phyloP scores from a whole-genome alignment of 441 rosid species.

The Gossypium davidsonii region DNA sequence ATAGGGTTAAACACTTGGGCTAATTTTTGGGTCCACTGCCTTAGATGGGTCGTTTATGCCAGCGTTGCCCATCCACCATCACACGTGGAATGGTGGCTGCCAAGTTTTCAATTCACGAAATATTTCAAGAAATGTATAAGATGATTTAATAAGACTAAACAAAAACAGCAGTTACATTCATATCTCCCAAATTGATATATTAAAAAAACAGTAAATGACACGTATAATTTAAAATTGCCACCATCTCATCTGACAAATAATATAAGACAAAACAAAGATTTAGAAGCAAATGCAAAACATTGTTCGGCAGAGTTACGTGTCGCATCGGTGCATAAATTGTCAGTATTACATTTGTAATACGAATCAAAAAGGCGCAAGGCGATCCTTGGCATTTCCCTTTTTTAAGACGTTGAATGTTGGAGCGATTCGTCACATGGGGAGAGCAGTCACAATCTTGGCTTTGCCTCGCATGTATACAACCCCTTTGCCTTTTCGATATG shows the following conservation, averaged over 20 bases:
- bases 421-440: not conserved
- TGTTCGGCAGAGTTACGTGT: not conserved
- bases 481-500: not conserved
- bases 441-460: not conserved
- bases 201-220: no score
- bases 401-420: not conserved
- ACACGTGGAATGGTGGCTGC: not conserved
- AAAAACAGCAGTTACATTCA: no score
- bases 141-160: no score
- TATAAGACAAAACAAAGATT: not conserved
- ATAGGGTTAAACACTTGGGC: not conserved
- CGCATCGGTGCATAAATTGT: not conserved
- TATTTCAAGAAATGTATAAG: no score
- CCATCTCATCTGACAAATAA: not conserved
- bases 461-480: not conserved
- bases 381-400: not conserved
- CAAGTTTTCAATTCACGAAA: no score
- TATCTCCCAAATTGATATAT: no score
- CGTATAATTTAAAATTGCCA: not conserved
- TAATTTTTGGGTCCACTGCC: not conserved
- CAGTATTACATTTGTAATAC: not conserved
- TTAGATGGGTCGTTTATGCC: not conserved
- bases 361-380: not conserved
- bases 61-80: not conserved
- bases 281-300: not conserved